phyloP scores from a whole-genome alignment of 2,329 filamentous ascomycete species.

The Hymenoscyphus repandus region DNA sequence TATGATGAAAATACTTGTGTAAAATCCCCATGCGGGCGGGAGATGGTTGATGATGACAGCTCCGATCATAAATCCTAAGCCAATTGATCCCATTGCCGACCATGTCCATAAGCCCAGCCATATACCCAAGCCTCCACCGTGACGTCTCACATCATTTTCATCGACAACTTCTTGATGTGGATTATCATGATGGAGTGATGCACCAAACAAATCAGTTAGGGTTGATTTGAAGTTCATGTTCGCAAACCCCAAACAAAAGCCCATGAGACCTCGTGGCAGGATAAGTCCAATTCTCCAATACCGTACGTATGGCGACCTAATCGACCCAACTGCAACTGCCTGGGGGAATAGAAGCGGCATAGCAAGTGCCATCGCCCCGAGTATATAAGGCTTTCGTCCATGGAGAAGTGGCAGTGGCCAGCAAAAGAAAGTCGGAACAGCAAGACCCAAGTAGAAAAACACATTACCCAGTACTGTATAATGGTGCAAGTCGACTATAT shows the following conservation, averaged over 20 bases:
- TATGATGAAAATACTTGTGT: conserved; percentile 64
- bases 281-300: conserved; percentile 58
- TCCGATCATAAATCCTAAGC: conserved; percentile 67
- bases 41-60: conserved; percentile 61
- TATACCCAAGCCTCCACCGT: conserved; percentile 73
- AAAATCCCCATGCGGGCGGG: conserved; percentile 70
- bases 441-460: conserved; percentile 65
- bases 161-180: conserved; percentile 69
- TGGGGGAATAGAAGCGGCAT: conserved; percentile 74
- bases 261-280: conserved; percentile 59
- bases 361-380: conserved; percentile 61
- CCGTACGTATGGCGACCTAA: conserved; percentile 49
- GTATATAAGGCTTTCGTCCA: conserved; percentile 72
- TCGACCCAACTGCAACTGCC: conserved; percentile 56
- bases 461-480: conserved; percentile 68
- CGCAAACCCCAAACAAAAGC: conserved; percentile 65
- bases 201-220: conserved; percentile 70
- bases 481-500: conserved; percentile 64
- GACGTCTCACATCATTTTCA: conserved; percentile 62
- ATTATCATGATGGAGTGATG: conserved; percentile 65
- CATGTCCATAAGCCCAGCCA: conserved; percentile 77
- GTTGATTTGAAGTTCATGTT: conserved; percentile 72
- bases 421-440: conserved; percentile 62
- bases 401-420: conserved; percentile 74
- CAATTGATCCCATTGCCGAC: conserved; percentile 68